Evolutionary conservation across 2,329 filamentous ascomycete species (phyloP).

Genomic region (Cladophialophora psammophila): DNA sequence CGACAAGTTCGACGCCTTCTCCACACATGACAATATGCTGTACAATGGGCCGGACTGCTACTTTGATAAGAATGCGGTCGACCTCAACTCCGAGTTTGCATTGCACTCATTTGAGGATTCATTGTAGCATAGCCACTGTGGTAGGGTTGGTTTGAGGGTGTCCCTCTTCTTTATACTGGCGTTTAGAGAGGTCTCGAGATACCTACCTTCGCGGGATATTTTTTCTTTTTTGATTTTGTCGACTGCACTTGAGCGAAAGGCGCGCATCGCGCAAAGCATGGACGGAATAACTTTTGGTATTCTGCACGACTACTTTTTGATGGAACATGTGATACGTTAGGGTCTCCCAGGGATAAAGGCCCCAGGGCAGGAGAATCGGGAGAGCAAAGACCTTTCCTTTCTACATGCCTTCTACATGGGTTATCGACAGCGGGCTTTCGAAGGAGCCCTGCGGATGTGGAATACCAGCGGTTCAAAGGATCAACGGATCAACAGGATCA

Average conservation of each 20-base stretch:
- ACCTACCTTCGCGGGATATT: conserved; percentile 18
- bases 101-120: conserved; percentile 40
- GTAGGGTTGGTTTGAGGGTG: conserved; percentile 6
- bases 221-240: conserved; percentile 24
- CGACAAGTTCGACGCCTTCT: conserved; percentile 42
- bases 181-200: conserved; percentile 24
- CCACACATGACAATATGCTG: conserved; percentile 38
- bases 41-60: conserved; percentile 39
- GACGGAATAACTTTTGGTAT: conserved; percentile 20
- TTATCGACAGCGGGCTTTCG: conserved; percentile 2
- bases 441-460: conserved; percentile 12
- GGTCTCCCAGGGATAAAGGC: conserved; percentile 19
- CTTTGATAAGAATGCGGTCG: conserved; percentile 40
- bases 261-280: conserved; percentile 25
- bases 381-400: conserved; percentile 18
- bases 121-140: conserved; percentile 21
- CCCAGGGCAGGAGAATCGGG: conserved; percentile 7
- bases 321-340: conserved; percentile 19
- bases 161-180: conserved; percentile 4
- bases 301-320: conserved; percentile 19
- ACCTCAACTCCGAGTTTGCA: conserved; percentile 39
- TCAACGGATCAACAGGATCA: conserved; percentile 19
- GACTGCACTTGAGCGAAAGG: conserved; percentile 31
- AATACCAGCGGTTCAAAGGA: conserved; percentile 9
- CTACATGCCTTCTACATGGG: conserved; percentile 9